Conservation (phyloP, 371 early-diverging fungal genomes). For the Circinella minor region DNA sequence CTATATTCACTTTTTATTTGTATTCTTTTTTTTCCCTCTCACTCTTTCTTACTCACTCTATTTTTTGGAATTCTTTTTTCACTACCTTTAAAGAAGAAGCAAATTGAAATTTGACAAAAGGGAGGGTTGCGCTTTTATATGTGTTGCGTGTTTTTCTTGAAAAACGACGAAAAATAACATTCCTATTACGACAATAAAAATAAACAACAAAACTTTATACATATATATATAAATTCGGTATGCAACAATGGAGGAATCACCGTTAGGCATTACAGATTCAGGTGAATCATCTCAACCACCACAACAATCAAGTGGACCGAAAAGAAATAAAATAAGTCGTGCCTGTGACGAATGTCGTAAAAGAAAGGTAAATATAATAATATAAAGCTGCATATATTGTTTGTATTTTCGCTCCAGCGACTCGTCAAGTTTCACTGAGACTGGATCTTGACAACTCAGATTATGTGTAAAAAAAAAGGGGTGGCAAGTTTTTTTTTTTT, state of each 20-base stretch:
- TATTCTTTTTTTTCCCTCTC: too few species aligned
- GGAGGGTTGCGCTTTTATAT: too few species aligned
- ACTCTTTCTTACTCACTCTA: too few species aligned
- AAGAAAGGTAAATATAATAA: slow-evolving; percentile 41
- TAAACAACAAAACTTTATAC: too few species aligned
- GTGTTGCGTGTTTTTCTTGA: too few species aligned
- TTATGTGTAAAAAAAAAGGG: background rate
- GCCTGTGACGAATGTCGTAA: slow-evolving; percentile 60
- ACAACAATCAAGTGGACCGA: slow-evolving; percentile 30
- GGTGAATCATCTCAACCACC: slow-evolving; percentile 26
- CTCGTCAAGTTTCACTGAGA: slow-evolving; percentile 45
- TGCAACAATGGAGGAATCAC: slow-evolving; percentile 44
- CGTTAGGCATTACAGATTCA: slow-evolving; percentile 35
- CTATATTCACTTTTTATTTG: too few species aligned
- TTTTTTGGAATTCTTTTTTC: too few species aligned
- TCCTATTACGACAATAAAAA: too few species aligned
- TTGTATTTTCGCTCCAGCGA: slow-evolving; percentile 21
- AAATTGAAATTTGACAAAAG: too few species aligned
- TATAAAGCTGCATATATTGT: slow-evolving; percentile 16
- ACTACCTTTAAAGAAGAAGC: too few species aligned
- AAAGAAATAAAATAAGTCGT: slow-evolving; percentile 46
- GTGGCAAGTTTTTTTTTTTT: background rate
- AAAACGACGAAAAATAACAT: too few species aligned
- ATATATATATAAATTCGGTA: slow-evolving; percentile 7
- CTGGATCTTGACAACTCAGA: slow-evolving; percentile 20